Evolutionary conservation across 805 yeast genomes (phyloP), one percentile per base, ranked within the genome.

Genomic region (Wilhelminamyces savonicus): DNA sequence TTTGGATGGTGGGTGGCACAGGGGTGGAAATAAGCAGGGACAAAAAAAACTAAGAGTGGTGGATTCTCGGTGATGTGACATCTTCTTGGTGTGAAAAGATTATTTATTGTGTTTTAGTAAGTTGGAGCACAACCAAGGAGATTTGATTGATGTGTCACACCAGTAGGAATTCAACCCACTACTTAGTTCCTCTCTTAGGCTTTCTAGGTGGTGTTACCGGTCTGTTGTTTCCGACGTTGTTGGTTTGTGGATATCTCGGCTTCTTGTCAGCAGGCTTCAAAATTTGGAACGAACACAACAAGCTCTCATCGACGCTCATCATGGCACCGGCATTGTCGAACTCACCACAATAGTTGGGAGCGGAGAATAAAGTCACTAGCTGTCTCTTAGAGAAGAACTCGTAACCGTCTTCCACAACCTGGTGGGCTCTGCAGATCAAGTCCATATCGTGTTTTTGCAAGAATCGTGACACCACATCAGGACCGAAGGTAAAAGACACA

Each of bases 401-500:
- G 62, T 92, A 90, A 44, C 98, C 98, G 62, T 90, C 98, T 66
- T 90, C 98, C 38, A 90, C 98, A 41, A 90, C 98, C 66, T 90
- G 97, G 71, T 90, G 98, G 27, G 97, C 97, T 58, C 98, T 78
- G 67, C 97, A 92, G 50, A 90, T 88, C 52, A 90, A 76, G 62
- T 92, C 97, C 92, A 90, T 84, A 56, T 90, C 97, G 61, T 90
- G 97, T 54, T 87, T 88, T 59, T 90, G 97, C 57, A 92, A 67
- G 58, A 90, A 90, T 62, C 97, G 74, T 44, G 95, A 83, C 31
- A 90, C 97, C 31, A 90, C 97, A 59, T 90, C 98, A 7, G 97
- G 97, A n/a, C 97, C 97, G 64, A 92, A 90, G n/a, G 97, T 90
- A 62, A 88, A 90, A 16, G 97, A 87, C 39, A 90, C 97, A 55